Evolutionary conservation across 495 filamentous ascomycete species (phyloP), one percentile per base, ranked within the genome.

Genomic region (Massariosphaeria phaeospora): DNA sequence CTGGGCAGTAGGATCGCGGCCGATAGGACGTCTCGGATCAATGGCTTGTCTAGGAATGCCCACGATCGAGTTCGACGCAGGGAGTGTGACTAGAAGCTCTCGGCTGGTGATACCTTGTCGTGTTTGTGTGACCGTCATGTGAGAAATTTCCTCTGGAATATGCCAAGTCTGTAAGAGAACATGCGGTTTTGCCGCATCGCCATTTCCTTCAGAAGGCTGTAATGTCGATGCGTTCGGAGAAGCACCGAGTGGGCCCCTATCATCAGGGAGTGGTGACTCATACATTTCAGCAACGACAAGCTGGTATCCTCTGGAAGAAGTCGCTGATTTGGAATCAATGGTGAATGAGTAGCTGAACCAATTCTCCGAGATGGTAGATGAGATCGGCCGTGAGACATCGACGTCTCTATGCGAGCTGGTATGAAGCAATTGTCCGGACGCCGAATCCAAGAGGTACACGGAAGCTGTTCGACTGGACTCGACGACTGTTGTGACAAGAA

Each of bases 311-410:
- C 86, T 86, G 44, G 88, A 74, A 1, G 80, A 69, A 39, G 83
- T 74, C 21, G 75, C 62, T 2, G 67, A 57, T 30, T 52, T 51
- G 10, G 65, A 53, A 40, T 75, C 73, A 24, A 76, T 73, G 4
- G 74, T 72, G 20, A 91, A 87, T n/a, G 88, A 84, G 75, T 93
- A 95, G 23, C 86, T 75, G 68, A 95, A 88, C 90, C 91, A 97
- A 73, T 99, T 97, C 73, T 97, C 93, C 3, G 88, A 84, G 25
- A 97, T 72, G 27, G 78, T 79, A 30, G 87, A 86, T 18, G 83
- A 70, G 57, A 96, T 88, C 1, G 85, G 80, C 58, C 89, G 84
- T 9, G 71, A 75, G 1, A 79, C 75, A 66, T 97, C 94, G 29
- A 94, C 82, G 13, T 81, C 84, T 13, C 76, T 67, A 66, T 96